These are phyloP conservation scores for Pochonia chlamydosporia DNA, from an alignment of 2,329 filamentous ascomycete species.

Conservation along the genomic window DNA sequence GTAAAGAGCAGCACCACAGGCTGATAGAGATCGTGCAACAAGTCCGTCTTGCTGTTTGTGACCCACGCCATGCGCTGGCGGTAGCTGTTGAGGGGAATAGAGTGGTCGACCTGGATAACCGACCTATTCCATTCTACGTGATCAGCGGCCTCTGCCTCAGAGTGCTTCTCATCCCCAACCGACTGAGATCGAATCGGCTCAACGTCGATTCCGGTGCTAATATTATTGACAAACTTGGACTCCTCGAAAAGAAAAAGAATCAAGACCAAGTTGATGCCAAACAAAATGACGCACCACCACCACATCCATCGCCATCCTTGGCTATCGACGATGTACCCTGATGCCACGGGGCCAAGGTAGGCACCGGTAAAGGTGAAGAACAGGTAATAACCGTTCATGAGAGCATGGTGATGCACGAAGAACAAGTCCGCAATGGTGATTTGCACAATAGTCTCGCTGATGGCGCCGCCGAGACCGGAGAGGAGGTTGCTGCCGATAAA, in stretches of 20 bases:
- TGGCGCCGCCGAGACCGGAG: conserved; percentile 28
- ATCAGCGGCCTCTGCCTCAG: not conserved
- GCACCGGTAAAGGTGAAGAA: conserved; percentile 20
- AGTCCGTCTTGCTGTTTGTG: conserved; percentile 12
- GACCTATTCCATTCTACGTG: not conserved
- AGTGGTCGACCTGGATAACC: not conserved
- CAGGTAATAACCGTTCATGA: conserved; percentile 24
- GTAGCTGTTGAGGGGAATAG: conserved; percentile 12
- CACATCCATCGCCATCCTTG: conserved; percentile 25
- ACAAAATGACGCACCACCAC: conserved; percentile 12
- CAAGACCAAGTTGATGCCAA: conserved; percentile 3
- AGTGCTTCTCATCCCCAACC: not conserved
- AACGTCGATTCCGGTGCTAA: not conserved
- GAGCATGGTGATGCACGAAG: conserved; percentile 22
- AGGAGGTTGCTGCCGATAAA: conserved; percentile 14
- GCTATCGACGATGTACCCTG: conserved; percentile 13
- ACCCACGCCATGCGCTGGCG: conserved; percentile 16
- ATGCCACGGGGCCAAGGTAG: conserved; percentile 14
- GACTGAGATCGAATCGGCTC: not conserved
- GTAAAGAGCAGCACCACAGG: conserved; percentile 11
- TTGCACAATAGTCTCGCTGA: conserved; percentile 31
- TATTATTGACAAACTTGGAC: conserved; percentile 2
- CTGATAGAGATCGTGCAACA: conserved; percentile 8
- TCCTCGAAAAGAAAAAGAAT: conserved; percentile 8
- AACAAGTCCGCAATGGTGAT: conserved; percentile 30